Evolutionary conservation across 305 asterid genomes (phyloP).

Genomic region (Fraxinus dipetala): DNA sequence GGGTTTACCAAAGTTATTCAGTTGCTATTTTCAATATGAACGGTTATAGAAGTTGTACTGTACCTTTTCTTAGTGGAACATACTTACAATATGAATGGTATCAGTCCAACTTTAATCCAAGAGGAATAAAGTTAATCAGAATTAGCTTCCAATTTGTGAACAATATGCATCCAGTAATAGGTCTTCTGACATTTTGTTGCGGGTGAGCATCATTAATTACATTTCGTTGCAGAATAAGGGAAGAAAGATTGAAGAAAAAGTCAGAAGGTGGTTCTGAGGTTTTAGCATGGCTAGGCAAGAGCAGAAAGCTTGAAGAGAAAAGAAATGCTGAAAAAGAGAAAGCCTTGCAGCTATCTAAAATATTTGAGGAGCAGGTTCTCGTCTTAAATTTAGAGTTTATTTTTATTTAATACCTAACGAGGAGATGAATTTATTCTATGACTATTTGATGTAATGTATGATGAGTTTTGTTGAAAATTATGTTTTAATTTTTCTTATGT

Average conservation of each 20-base stretch:
- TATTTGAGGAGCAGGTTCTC: constrained; percentile 90
- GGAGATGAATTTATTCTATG: constrained; percentile 3
- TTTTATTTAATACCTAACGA: not conserved
- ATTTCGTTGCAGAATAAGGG: constrained; percentile 60
- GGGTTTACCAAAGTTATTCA: not conserved
- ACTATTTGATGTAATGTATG: constrained; percentile 10
- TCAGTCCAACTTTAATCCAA: not conserved
- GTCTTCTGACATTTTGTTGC: not conserved
- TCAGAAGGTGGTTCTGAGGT: constrained; percentile 73
- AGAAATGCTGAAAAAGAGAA: constrained; percentile 66
- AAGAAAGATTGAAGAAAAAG: constrained; percentile 68
- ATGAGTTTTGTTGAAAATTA: constrained; percentile 4
- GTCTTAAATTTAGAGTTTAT: constrained; percentile 6
- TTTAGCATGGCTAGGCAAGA: constrained; percentile 71
- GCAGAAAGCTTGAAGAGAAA: constrained; percentile 76
- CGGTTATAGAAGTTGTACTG: not conserved
- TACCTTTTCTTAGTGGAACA: constrained; percentile 4
- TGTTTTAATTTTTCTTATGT: constrained; percentile 20
- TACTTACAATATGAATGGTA: not conserved
- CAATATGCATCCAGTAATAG: not conserved
- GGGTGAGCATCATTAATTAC: not conserved
- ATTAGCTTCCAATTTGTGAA: not conserved
- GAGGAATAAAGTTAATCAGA: not conserved
- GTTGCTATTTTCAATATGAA: not conserved
- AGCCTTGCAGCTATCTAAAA: constrained; percentile 71